phyloP scores from a whole-genome alignment of 305 asterid species.

The Galium porrigens region DNA sequence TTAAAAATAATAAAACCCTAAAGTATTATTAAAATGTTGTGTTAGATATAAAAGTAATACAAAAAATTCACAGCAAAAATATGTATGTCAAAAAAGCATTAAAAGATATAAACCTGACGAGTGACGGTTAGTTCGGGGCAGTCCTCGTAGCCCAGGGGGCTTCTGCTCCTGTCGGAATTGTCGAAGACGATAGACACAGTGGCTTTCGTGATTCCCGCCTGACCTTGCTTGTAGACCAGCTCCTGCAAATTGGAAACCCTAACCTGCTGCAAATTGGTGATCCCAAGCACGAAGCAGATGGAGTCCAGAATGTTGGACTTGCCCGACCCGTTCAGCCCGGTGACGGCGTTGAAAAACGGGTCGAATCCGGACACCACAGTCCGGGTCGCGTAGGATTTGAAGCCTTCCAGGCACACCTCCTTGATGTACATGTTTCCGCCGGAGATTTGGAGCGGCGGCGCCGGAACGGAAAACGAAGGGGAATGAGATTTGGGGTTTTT shows the following conservation, averaged over 20 bases:
- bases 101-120: constrained; percentile 46
- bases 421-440: constrained; percentile 41
- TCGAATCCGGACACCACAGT: constrained; percentile 92
- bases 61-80: neutral
- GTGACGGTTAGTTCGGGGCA: constrained; percentile 81
- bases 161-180: constrained; percentile 61
- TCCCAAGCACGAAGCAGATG: constrained; percentile 86
- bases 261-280: constrained; percentile 94
- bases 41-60: too few species aligned
- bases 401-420: constrained; percentile 85
- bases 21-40: too few species aligned
- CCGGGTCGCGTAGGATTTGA: constrained; percentile 87
- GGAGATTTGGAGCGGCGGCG: neutral
- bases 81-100: too few species aligned
- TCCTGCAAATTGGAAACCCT: constrained; percentile 96
- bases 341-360: constrained; percentile 82
- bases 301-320: constrained; percentile 94
- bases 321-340: constrained; percentile 90
- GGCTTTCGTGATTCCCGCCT: constrained; percentile 94
- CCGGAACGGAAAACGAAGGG: neutral
- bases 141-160: constrained; percentile 91
- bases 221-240: constrained; percentile 98
- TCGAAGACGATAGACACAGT: constrained; percentile 86
- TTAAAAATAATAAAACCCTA: too few species aligned
- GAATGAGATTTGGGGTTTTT: neutral